Conservation (phyloP, 306 rosid genomes). For the Quercus agrifolia region DNA sequence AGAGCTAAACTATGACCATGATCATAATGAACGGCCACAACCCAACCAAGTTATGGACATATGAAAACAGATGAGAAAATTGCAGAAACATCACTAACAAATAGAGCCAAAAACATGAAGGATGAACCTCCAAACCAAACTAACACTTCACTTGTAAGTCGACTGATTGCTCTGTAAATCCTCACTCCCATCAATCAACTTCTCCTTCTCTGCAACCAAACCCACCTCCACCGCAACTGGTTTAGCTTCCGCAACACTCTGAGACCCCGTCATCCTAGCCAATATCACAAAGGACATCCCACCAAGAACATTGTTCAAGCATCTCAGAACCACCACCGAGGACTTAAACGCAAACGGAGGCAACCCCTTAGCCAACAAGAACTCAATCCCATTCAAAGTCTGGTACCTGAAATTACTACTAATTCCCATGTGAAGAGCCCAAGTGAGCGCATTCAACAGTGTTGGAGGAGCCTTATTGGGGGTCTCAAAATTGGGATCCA, state of each 20-base stretch:
- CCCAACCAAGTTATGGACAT: constrained; percentile 17
- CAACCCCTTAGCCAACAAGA: constrained; percentile 64
- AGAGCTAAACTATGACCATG: not conserved
- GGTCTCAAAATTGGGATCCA: constrained; percentile 83
- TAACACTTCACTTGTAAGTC: constrained; percentile 49
- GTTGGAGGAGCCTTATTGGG: constrained; percentile 89
- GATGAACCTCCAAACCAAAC: constrained; percentile 1
- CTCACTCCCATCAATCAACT: constrained; percentile 42
- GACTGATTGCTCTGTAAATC: constrained; percentile 45
- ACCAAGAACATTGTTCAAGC: constrained; percentile 78
- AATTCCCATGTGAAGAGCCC: constrained; percentile 91
- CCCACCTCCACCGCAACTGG: constrained; percentile 23
- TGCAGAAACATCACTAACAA: constrained; percentile 11
- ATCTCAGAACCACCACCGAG: constrained; percentile 72
- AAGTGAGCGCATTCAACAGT: constrained; percentile 68
- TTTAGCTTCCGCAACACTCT: constrained; percentile 41
- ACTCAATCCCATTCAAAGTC: constrained; percentile 75
- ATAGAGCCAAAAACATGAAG: not conserved
- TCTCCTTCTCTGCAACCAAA: constrained; percentile 42
- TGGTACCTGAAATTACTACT: constrained; percentile 90
- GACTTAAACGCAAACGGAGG: constrained; percentile 70
- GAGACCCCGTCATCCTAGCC: constrained; percentile 86
- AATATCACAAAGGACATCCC: constrained; percentile 84
- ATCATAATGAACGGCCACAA: not conserved
- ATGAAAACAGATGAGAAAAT: not conserved